Evolutionary conservation across 495 filamentous ascomycete species (phyloP).

Genomic region (Xylaria acuta): DNA sequence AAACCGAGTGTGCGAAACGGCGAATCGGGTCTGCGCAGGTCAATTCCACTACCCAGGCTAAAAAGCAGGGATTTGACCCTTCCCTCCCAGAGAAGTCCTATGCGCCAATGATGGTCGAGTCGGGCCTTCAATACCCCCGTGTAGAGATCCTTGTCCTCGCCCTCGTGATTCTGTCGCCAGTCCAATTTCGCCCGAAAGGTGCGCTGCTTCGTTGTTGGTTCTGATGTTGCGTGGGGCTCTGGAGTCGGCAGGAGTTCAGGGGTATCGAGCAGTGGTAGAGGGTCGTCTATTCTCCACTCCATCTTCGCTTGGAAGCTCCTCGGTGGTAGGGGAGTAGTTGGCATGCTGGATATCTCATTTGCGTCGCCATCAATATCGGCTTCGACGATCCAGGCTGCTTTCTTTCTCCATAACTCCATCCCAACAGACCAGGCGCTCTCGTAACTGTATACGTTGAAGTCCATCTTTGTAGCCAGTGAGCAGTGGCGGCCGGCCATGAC

Average conservation of each 20-base stretch:
- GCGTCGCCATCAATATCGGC: constrained; percentile 44
- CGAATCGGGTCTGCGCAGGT: constrained; percentile 72
- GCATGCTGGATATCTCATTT: constrained; percentile 20
- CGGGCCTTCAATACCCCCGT: constrained; percentile 89
- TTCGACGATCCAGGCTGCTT: constrained; percentile 48
- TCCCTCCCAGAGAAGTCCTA: constrained; percentile 93
- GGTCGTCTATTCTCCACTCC: constrained; percentile 59
- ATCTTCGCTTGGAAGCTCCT: constrained; percentile 62
- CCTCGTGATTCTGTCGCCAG: constrained; percentile 33
- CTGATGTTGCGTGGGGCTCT: constrained; percentile 17
- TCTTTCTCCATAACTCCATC: constrained; percentile 83
- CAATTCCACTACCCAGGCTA: constrained; percentile 81
- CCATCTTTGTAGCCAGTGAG: constrained; percentile 85
- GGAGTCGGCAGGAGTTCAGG: constrained; percentile 24
- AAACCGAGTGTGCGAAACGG: constrained; percentile 79
- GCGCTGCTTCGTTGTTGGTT: constrained; percentile 11
- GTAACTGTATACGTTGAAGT: constrained; percentile 98
- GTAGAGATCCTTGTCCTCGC: constrained; percentile 63
- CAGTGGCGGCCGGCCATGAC: constrained; percentile 81
- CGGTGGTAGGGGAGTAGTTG: constrained; percentile 36
- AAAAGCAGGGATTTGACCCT: constrained; percentile 91
- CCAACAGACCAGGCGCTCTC: constrained; percentile 92
- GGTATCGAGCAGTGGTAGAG: constrained; percentile 32
- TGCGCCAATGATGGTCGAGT: constrained; percentile 81
- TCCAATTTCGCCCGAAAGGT: constrained; percentile 28